Evolutionary conservation across 257 asterid genomes (phyloP), one percentile per base, ranked within the genome.

Genomic region (Gardenia jasminoides): DNA sequence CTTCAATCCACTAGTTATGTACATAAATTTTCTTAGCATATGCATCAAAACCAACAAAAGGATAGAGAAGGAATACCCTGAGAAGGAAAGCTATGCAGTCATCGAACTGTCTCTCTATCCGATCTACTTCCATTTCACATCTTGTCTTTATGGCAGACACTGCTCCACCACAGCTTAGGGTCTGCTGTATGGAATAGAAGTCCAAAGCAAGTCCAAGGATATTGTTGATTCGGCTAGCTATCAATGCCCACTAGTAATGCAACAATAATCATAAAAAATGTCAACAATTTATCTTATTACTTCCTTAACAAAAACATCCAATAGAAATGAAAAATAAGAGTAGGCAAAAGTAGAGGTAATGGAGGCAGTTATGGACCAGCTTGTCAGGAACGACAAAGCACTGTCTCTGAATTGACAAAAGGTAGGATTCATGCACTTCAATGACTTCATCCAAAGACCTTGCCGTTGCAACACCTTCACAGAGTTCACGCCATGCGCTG

Each of bases 371-470:
- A 58, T 22, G 72, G 78, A 94, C 98, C 97, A 95, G 94, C 90
- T 93, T 95, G 86, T 95, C 99, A 31, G 97, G 98, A 85, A 93
- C 98, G 58, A 91, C 98, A 67, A 95, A 95, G 83, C 98, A 92
- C 82, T 93, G 99, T 64, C 97, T 83, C 83, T 91, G 98, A 72
- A 95, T 93, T 10, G 97, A 90, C 89, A 85, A 80, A 86, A 95
- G 85, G 89, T 95, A 95, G 74, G 93, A 87, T 82, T 95, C 98
- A 31, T 95, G 99, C 74, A 92, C 98, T 89, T 95, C 96, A 22
- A 95, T 95, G 81, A 89, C 98, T 90, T 92, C 98, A 83, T 93
- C 99, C 79, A 93, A 87, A 24, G 97, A 91, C 83, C 93, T 90
- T 66, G 99, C 99, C 69, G 90, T 86, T 33, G 92, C 90, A 81